Base-by-base conservation (phyloP, 208 protist species). In the Phytomonas serpens region DNA sequence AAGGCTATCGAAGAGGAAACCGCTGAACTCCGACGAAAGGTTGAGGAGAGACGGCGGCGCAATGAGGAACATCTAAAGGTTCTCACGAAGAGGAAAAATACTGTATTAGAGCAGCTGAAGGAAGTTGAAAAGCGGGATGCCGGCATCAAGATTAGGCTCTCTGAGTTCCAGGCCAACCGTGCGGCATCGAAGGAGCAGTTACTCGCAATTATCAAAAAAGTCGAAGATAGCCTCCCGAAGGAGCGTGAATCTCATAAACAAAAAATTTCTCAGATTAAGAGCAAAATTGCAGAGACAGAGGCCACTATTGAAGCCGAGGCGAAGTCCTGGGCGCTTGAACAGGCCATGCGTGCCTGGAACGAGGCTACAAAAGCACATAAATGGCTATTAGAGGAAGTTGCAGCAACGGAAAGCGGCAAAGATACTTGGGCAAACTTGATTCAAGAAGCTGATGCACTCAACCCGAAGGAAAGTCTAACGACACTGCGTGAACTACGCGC, bases 271-370 rank as follows among this genome's bases (percentile, higher is more conserved):
- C 70, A 81, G 31, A 30, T 90, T 4, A 77, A 80, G 47, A 85
- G 72, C 65, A 82, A 79, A 64, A 83, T 88, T 42, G 65, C 71
- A 0, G 83, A 91, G 66, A 77, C 79, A 33, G 67, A 70, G 27
- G 81, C 83, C 2, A 64, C 82, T 7, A 79, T 80, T 10, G 83
- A 92, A 71, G 77, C 79, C 13, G 88, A 95, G 72, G 85, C 80
- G 30, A 92, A 90, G 74, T 86, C 86, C n/a, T 93, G 85, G 87
- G 85, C 80, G 6, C 70, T 92, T 3, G 88, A 95, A 69, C 67
- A 79, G 40, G 90, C 86, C 11, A 83, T 90, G 79, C 76, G 78
- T 34, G 79, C 82, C 65, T 93, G 82, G 79, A 88, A 88, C 34
- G 75, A 80, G 36, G 92, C 85, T 71, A 85, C 76, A 9, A 80